Base-by-base conservation (phyloP, 2,329 filamentous ascomycete species). In the Metarhizium sp. region DNA sequence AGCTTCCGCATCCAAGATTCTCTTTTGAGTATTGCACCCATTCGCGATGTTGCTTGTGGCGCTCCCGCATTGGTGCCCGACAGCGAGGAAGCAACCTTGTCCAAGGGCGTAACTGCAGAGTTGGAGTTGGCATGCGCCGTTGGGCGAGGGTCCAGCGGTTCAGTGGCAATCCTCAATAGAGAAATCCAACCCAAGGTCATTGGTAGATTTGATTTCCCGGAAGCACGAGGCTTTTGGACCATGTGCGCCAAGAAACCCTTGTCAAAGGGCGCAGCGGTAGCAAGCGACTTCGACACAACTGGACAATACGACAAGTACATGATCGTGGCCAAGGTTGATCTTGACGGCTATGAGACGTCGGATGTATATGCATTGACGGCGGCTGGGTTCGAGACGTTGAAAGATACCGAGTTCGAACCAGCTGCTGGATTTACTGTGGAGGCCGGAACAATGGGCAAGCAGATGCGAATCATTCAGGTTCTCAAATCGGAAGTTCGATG, bases 371-470 rank as follows among this genome's bases (percentile, higher is more conserved):
- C 82, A 45, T 75, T 92, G 43, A 88, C 85, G n/a, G 82, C 81
- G 1, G 83, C 84, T 34, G 84, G 84, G 3, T 84, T 95, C 57
- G 86, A 91, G 66, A 83, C 87, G 43, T 78, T 92, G 7, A 82
- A 83, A 40, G 90, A 87, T 43, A 90, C 91, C 0, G 94, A 99
- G 64, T 96, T 97, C 66, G 95, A 99, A 59, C 85, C 88, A 4
- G 89, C 90, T 49, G 90, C 92, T 59, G 94, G 92, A 30, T 82
- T 86, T 36, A 96, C 94, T 0, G 79, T 97, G 50, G 88, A 95
- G 62, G 87, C 94, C 18, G 90, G 89, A 16, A 88, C 87, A 0
- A 82, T 99, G 69, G 88, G 87, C n/a, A 82, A 82, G 52, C 84
- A 88, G 58, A 88, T 82, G 66, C 84, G 90, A 57, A 85, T 97